phyloP scores from a whole-genome alignment of 2,329 filamentous ascomycete species.

The Sphaceloma murrayae region DNA sequence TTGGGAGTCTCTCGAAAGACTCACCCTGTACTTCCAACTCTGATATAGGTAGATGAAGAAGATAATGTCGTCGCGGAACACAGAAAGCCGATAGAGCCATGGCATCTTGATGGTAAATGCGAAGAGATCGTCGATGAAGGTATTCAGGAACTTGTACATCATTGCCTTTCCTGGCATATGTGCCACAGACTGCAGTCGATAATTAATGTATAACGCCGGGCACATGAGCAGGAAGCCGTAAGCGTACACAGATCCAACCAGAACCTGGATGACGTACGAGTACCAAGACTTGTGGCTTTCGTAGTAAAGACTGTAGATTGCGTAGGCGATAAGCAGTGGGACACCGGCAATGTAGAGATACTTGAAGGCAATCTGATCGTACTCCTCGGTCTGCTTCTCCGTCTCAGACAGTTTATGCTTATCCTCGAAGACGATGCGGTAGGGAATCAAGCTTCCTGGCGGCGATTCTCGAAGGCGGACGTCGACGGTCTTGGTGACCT shows the following conservation, averaged over 20 bases:
- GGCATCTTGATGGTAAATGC: constrained; percentile 99
- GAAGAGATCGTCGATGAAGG: constrained; percentile 97
- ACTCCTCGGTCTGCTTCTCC: constrained; percentile 96
- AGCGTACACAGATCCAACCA: constrained; percentile 92
- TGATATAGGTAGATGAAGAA: constrained; percentile 98
- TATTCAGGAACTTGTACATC: constrained; percentile 98
- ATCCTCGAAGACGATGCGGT: constrained; percentile 78
- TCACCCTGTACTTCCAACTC: constrained; percentile 69
- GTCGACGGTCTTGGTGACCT: constrained; percentile 90
- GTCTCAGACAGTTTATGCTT: constrained; percentile 93
- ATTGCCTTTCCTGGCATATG: constrained; percentile 96
- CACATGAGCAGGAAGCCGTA: constrained; percentile 99
- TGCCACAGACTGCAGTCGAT: constrained; percentile 79
- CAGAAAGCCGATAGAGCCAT: constrained; percentile 80
- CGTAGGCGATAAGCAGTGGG: constrained; percentile 80
- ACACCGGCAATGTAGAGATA: constrained; percentile 92
- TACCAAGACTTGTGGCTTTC: constrained; percentile 98
- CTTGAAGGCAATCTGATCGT: constrained; percentile 93
- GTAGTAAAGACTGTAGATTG: constrained; percentile 82
- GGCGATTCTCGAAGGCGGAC: constrained; percentile 65
- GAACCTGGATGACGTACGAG: constrained; percentile 85
- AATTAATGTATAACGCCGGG: constrained; percentile 95
- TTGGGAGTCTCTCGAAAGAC: no score
- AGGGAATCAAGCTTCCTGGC: constrained; percentile 64
- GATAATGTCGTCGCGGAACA: constrained; percentile 88